Evolutionary conservation across 140 eudicot species (phyloP).

Genomic region (Bidens hawaiensis): DNA sequence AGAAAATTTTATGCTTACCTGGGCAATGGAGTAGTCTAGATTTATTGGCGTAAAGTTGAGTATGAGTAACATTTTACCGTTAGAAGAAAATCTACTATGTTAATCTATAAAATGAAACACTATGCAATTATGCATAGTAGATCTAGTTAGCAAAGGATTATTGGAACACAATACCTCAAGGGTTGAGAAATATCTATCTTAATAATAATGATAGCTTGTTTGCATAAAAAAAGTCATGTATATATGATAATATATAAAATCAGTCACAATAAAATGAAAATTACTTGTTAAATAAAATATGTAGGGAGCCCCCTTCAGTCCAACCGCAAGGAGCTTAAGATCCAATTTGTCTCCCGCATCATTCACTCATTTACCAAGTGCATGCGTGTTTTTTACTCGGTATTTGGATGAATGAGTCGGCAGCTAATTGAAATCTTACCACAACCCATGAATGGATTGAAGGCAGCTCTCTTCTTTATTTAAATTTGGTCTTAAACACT

Average conservation of each 20-base stretch:
- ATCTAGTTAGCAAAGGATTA: not conserved
- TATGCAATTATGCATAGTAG: conserved; percentile 5
- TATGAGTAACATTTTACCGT: too few relatives aligned
- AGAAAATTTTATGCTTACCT: not conserved
- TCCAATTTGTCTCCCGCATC: conserved; percentile 82
- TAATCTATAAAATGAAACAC: not conserved
- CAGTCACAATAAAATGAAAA: not conserved
- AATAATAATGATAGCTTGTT: not conserved
- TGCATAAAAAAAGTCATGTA: not conserved
- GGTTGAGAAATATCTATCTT: not conserved
- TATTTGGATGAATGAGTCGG: conserved; percentile 97
- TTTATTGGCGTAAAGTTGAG: too few relatives aligned
- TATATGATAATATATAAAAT: not conserved
- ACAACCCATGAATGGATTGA: conserved; percentile 43
- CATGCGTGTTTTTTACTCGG: conserved; percentile 20
- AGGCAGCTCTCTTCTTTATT: conserved; percentile 29
- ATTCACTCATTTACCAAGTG: conserved; percentile 67
- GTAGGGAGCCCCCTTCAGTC: conserved; percentile 99
- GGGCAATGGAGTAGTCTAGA: too few relatives aligned
- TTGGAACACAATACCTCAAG: not conserved
- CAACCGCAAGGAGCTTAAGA: conserved; percentile 61
- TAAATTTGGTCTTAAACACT: not conserved
- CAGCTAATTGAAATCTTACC: conserved; percentile 70
- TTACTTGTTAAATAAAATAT: not conserved
- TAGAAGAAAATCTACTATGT: not conserved